A percentile compares a stretch with the other conserved stretches of the same genome.
Evolutionary conservation across 176 grass and related monocot genomes (phyloP).

Genomic region (Bothriochloa decipiens): DNA sequence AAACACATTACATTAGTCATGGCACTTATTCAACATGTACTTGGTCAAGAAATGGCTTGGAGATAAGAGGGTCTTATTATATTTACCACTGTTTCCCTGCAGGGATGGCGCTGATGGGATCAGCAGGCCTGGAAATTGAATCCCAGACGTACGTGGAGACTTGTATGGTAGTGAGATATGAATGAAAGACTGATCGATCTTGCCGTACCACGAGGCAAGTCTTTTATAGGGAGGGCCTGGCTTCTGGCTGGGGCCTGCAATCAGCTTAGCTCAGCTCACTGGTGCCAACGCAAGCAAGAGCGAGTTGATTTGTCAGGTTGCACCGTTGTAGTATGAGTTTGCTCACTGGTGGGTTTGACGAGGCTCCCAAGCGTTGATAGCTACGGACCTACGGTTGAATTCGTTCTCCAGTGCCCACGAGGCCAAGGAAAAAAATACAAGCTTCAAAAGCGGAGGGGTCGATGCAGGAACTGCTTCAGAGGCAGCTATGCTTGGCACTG

Average conservation of each 20-base stretch:
- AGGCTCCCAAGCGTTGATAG: slow-evolving; percentile 5
- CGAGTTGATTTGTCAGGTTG: neutral
- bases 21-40: neutral
- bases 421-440: too few species aligned
- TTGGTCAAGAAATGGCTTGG: neutral
- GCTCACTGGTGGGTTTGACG: neutral
- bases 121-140: neutral
- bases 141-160: too few species aligned
- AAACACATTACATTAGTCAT: too few species aligned
- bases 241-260: neutral
- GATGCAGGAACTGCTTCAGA: neutral
- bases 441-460: neutral
- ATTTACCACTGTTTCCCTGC: neutral
- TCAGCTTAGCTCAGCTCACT: too few species aligned
- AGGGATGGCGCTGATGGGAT: neutral
- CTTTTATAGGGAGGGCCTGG: neutral
- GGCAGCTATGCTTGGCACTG: too few species aligned
- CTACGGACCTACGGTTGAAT: neutral
- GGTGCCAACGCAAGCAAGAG: neutral
- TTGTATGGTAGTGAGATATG: neutral
- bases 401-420: too few species aligned
- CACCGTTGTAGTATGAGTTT: neutral
- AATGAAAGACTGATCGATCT: neutral
- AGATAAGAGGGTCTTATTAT: neutral
- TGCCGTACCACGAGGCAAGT: neutral